Base-by-base conservation (phyloP, 495 filamentous ascomycete genomes). In the Neurospora sp. region DNA sequence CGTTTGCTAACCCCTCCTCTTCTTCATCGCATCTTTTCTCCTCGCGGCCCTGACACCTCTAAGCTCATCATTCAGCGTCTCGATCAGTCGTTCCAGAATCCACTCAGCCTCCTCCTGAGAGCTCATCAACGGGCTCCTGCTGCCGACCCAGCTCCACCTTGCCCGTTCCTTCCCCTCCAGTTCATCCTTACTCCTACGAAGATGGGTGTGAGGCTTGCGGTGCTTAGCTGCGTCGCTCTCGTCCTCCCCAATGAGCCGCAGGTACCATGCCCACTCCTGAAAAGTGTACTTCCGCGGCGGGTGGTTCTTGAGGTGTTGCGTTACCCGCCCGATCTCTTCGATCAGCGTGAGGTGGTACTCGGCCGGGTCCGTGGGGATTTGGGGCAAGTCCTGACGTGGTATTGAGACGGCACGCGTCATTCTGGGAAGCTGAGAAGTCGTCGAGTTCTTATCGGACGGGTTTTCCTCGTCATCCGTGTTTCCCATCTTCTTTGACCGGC, bases 181-280 rank as follows among this genome's bases (percentile, higher is more conserved):
- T 16, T 38, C n/a, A 12, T 40, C 76, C 20, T 69, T 44, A 18
- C 35, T 72, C 38, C 39, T 39, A 37, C 70, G 27, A 27, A 31
- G 16, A 6, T 73, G 70, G 18, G 72, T 66, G 38, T 72, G 71
- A 3, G 74, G 75, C 70, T 77, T 75, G 10, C 82, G 76, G 73
- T 89, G 87, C 59, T 76, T 83, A 11, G 81, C 78, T 44, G 81
- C 79, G 75, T 82, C 79, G 38, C 80, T 80, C 77, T 91, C 89
- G 76, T 94, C 87, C 78, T 93, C 88, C 18, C 92, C 93, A 18
- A 95, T 86, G 3, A 97, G 85, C 35, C 85, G 86, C 23, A 97
- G 86, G 77, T 90, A 96, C 82, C 90, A 93, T 10, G 89, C 88
- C 94, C 94, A 97, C 78, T 96, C 93, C 10, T 89, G 82, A 78